These are phyloP conservation scores for Micractinium conductrix DNA, from an alignment of 139 green algal species.

Conservation along the genomic window DNA sequence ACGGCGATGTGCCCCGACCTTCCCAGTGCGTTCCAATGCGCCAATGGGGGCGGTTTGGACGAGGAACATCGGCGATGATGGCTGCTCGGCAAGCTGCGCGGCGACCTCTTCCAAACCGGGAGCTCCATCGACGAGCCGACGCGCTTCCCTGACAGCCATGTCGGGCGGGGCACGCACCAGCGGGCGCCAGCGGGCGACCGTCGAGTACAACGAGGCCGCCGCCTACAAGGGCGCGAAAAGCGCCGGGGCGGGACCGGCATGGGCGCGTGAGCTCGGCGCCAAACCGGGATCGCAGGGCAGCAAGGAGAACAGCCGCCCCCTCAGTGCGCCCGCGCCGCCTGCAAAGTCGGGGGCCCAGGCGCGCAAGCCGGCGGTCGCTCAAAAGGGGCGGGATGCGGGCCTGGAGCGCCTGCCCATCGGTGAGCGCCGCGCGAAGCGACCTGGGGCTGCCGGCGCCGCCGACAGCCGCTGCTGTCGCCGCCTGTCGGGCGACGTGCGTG, in stretches of 20 bases:
- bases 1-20: too few relatives aligned
- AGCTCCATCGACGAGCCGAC: too few relatives aligned
- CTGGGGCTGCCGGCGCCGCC: not conserved
- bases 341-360: not conserved
- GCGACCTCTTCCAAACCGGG: too few relatives aligned
- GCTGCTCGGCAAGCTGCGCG: too few relatives aligned
- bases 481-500: not conserved
- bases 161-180: conserved; percentile 12
- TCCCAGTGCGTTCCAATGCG: too few relatives aligned
- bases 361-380: conserved; percentile 8
- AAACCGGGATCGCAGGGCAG: not conserved
- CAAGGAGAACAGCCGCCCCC: conserved; percentile 16
- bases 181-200: not conserved
- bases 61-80: too few relatives aligned
- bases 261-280: not conserved
- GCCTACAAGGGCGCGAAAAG: too few relatives aligned
- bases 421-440: not conserved
- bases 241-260: not conserved
- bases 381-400: conserved; percentile 21
- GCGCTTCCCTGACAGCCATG: conserved; percentile 9
- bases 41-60: too few relatives aligned
- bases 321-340: not conserved
- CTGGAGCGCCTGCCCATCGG: conserved; percentile 28
- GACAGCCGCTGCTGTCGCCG: not conserved
- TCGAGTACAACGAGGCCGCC: conserved; percentile 21